phyloP scores from a whole-genome alignment of 257 asterid species.

The Lantana camara region DNA sequence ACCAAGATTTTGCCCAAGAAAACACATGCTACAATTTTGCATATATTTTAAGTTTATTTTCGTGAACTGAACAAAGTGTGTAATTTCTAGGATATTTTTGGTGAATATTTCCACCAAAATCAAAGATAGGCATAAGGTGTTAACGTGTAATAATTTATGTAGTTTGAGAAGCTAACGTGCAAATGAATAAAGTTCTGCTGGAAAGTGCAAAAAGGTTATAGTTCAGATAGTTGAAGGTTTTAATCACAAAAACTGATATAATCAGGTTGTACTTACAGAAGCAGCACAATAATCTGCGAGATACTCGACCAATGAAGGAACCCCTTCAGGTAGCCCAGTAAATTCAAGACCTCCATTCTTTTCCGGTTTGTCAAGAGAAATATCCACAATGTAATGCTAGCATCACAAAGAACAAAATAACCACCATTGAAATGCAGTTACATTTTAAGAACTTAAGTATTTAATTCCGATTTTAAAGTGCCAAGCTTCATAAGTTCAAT shows the following conservation, averaged over 20 bases:
- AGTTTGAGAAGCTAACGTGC: too few relatives aligned
- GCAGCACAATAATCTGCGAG: slow-evolving; percentile 79
- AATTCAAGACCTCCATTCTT: slow-evolving; percentile 63
- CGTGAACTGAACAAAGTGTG: too few relatives aligned
- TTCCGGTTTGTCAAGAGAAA: slow-evolving; percentile 49
- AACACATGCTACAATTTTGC: too few relatives aligned
- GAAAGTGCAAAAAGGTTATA: too few relatives aligned
- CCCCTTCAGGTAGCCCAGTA: slow-evolving; percentile 70
- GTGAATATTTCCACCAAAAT: too few relatives aligned
- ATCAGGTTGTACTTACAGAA: slow-evolving; percentile 53
- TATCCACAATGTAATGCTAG: slow-evolving; percentile 79
- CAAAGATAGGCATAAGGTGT: too few relatives aligned
- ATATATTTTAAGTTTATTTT: too few relatives aligned
- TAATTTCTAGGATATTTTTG: too few relatives aligned
- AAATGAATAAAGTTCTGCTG: too few relatives aligned
- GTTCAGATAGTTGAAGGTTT: too few relatives aligned
- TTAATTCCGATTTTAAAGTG: slow-evolving; percentile 10
- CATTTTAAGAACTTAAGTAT: neutral
- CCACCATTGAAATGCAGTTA: slow-evolving; percentile 14
- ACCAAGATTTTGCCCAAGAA: too few relatives aligned
- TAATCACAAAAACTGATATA: slow-evolving; percentile 3
- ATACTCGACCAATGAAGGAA: slow-evolving; percentile 77
- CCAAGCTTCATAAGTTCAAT: neutral
- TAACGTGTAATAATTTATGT: too few relatives aligned
- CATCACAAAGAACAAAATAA: slow-evolving; percentile 23